Evolutionary conservation across 1,284 basidiomycete species (phyloP).

Genomic region (Sporisorium iseilematis-ciliati): DNA sequence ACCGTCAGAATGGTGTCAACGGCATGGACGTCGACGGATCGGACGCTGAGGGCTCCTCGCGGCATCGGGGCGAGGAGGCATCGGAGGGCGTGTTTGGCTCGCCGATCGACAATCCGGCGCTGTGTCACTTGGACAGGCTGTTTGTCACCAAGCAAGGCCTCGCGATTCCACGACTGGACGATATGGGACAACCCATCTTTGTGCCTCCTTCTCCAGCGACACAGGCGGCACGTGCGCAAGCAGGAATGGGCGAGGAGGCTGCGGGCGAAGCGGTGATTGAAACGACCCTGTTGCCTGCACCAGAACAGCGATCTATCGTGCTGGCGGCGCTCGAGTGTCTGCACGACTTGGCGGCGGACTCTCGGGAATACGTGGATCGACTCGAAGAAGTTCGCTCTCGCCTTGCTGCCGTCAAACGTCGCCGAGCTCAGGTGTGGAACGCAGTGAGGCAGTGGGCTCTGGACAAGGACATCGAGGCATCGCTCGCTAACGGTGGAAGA

Average conservation of each 20-base stretch:
- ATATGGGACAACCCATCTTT: conserved; percentile 50
- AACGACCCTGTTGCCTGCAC: conserved; percentile 50
- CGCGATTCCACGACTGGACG: conserved; percentile 49
- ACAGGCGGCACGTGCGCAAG: conserved; percentile 17
- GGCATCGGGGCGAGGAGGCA: conserved; percentile 14
- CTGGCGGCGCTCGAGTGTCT: conserved; percentile 62
- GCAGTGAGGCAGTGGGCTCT: conserved; percentile 71
- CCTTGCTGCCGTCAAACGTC: conserved; percentile 71
- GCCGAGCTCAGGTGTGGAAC: conserved; percentile 72
- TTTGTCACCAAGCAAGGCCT: conserved; percentile 66
- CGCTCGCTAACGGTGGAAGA: conserved; percentile 6
- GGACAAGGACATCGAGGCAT: conserved; percentile 43
- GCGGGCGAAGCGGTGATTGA: conserved; percentile 41
- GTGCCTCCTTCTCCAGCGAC: conserved; percentile 31
- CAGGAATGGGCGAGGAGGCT: conserved; percentile 23
- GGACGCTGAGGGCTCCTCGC: conserved; percentile 16
- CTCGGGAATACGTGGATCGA: conserved; percentile 72
- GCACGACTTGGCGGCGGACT: conserved; percentile 72
- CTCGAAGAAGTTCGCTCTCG: conserved; percentile 73
- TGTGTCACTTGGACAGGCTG: conserved; percentile 62
- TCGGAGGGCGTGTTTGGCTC: conserved; percentile 33
- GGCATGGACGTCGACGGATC: conserved; percentile 43
- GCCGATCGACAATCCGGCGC: conserved; percentile 53
- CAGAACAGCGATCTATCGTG: conserved; percentile 64
- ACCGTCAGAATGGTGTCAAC: conserved; percentile 14